Conservation (phyloP, 1,284 basidiomycete genomes). For the Tranzscheliella williamsii region DNA sequence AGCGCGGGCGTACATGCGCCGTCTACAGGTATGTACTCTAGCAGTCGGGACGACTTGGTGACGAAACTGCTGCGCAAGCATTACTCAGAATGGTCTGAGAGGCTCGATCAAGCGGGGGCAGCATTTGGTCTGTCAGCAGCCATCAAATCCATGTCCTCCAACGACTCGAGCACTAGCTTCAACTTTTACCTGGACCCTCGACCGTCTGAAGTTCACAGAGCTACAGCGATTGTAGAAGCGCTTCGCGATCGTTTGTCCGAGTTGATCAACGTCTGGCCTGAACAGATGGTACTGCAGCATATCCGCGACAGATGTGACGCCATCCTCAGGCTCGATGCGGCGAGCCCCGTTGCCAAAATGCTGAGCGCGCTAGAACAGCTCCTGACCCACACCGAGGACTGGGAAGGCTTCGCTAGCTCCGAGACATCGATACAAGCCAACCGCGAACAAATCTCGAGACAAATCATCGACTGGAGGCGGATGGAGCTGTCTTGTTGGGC, state of each 20-base stretch:
- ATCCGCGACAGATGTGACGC: conserved; percentile 75
- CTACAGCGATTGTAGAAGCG: conserved; percentile 37
- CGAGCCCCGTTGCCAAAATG: conserved; percentile 79
- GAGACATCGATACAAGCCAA: conserved; percentile 77
- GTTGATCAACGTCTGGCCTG: conserved; percentile 85
- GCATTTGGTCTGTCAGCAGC: conserved; percentile 44
- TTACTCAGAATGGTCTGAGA: conserved; percentile 27
- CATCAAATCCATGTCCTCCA: conserved; percentile 7
- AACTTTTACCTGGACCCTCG: conserved; percentile 57
- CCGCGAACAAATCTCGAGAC: conserved; percentile 70
- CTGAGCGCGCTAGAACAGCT: conserved; percentile 85
- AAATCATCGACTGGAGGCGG: conserved; percentile 88
- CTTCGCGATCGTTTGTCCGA: conserved; percentile 32
- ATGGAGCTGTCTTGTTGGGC: conserved; percentile 89
- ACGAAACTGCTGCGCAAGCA: conserved; percentile 24
- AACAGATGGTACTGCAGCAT: conserved; percentile 92
- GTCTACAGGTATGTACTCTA: conserved; percentile 5
- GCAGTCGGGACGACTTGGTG: conserved; percentile 19
- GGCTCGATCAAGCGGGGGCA: conserved; percentile 37
- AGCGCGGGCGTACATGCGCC: conserved; percentile 2
- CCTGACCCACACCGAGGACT: conserved; percentile 86
- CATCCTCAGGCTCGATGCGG: conserved; percentile 71
- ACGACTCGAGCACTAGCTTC: conserved; percentile 10
- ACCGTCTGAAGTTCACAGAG: conserved; percentile 37
- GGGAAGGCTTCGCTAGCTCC: conserved; percentile 90